A percentile compares a stretch with the other conserved stretches of the same genome.
These are phyloP conservation scores for Camelina hispida DNA, from an alignment of 345 rosid genomes.

Conservation along the genomic window DNA sequence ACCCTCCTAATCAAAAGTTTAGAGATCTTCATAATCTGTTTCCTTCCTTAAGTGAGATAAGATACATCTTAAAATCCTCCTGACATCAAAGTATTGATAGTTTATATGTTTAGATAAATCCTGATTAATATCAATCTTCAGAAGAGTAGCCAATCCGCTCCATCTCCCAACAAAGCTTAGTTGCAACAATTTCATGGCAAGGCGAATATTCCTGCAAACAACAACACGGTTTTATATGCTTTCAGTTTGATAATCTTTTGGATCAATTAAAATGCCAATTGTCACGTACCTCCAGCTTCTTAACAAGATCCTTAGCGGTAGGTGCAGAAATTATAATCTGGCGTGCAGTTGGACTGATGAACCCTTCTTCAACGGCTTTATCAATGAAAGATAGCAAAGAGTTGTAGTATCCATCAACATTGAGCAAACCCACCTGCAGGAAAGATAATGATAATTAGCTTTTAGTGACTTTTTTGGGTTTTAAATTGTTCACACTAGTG, in stretches of 20 bases:
- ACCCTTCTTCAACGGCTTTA: conserved; percentile 97
- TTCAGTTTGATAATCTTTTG: neutral
- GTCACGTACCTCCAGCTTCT: conserved; percentile 74
- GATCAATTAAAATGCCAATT: conserved; percentile 1
- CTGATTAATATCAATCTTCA: conserved; percentile 39
- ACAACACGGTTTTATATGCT: neutral
- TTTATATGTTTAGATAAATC: conserved; percentile 28
- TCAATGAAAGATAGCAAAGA: conserved; percentile 91
- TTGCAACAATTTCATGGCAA: conserved; percentile 77
- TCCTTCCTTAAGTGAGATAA: conserved; percentile 31
- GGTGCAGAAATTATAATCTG: conserved; percentile 89
- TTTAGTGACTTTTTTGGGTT: neutral
- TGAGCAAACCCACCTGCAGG: conserved; percentile 87
- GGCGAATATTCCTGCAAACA: conserved; percentile 77
- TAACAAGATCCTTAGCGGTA: conserved; percentile 74
- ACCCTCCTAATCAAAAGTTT: conserved; percentile 35
- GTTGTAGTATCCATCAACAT: conserved; percentile 97
- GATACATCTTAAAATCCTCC: conserved; percentile 30
- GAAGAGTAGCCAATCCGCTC: conserved; percentile 72
- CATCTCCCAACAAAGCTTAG: conserved; percentile 86
- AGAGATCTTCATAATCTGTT: conserved; percentile 33
- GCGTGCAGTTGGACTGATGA: conserved; percentile 80
- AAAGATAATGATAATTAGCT: neutral
- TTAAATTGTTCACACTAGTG: conserved; percentile 4
- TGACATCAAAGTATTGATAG: conserved; percentile 36